phyloP scores from a whole-genome alignment of 805 yeast species.

The Yueomyces sp. region DNA sequence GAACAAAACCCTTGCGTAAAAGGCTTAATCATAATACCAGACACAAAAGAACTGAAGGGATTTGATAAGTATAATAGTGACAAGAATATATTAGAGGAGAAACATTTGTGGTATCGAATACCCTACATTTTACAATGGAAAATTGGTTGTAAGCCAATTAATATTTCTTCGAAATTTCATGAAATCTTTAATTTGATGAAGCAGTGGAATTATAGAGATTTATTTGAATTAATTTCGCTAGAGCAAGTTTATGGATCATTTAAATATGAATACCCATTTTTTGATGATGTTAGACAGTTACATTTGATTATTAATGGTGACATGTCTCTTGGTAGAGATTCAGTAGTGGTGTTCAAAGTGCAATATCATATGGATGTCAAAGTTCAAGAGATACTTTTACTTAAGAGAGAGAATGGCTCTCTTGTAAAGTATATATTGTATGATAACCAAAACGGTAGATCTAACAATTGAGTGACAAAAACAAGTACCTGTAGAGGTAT shows the following conservation, averaged over 20 bases:
- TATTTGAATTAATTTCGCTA: slow-evolving; percentile 15
- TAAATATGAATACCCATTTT: slow-evolving; percentile 18
- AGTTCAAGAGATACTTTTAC: slow-evolving; percentile 17
- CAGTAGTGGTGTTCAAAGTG: slow-evolving; percentile 18
- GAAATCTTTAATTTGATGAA: slow-evolving; percentile 7
- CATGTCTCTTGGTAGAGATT: slow-evolving; percentile 11
- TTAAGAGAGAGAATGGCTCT: slow-evolving; percentile 16
- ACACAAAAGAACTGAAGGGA: slow-evolving; percentile 2
- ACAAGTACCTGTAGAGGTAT: too few species aligned
- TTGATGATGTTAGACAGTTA: slow-evolving; percentile 12
- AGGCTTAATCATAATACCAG: slow-evolving; percentile 14
- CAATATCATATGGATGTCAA: slow-evolving; percentile 21
- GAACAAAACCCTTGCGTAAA: slow-evolving; percentile 19
- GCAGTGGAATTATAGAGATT: slow-evolving; percentile 11
- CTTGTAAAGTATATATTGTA: slow-evolving; percentile 17
- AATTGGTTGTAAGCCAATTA: slow-evolving; percentile 13
- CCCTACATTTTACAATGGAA: slow-evolving; percentile 17
- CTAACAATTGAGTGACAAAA: not conserved
- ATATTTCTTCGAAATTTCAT: slow-evolving; percentile 2
- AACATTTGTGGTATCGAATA: slow-evolving; percentile 14
- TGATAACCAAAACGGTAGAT: not conserved
- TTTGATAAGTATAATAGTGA: not conserved
- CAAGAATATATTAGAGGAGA: not conserved
- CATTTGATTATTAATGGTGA: slow-evolving; percentile 22
- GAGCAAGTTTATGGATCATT: slow-evolving; percentile 14